phyloP scores from a whole-genome alignment of 2,329 filamentous ascomycete species.

The Leptographium flavum region DNA sequence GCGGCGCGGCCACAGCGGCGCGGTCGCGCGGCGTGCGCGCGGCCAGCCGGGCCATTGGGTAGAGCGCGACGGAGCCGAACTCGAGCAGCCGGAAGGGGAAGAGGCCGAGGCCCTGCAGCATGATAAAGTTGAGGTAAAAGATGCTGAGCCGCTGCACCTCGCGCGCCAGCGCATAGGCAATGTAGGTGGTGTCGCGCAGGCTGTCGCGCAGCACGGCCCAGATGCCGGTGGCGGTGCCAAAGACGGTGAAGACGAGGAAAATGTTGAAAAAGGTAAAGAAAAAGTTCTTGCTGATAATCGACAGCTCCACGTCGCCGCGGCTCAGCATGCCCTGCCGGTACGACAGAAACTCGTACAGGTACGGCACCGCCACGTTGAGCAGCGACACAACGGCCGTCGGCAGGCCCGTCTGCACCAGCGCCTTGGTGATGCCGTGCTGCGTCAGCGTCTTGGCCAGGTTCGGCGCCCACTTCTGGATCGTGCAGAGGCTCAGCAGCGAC shows the following conservation, averaged over 20 bases:
- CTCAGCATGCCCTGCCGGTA: conserved; percentile 92
- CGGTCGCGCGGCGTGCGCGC: conserved; percentile 85
- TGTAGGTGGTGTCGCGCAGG: conserved; percentile 62
- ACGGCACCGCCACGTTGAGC: conserved; percentile 80
- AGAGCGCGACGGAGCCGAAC: conserved; percentile 71
- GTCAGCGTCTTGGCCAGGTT: conserved; percentile 52
- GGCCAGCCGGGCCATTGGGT: conserved; percentile 63
- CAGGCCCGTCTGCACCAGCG: conserved; percentile 73
- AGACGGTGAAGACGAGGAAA: conserved; percentile 84
- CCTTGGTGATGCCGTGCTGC: conserved; percentile 53
- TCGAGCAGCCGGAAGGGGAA: conserved; percentile 87
- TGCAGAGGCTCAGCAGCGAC: conserved; percentile 65
- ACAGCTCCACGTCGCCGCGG: conserved; percentile 84
- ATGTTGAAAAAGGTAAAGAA: conserved; percentile 99
- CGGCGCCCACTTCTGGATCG: conserved; percentile 60
- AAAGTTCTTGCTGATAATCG: conserved; percentile 95
- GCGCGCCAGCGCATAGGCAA: conserved; percentile 60
- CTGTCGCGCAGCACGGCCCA: conserved; percentile 54
- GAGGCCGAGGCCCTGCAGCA: conserved; percentile 83
- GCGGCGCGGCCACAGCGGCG: conserved; percentile 64
- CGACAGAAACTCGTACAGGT: conserved; percentile 85
- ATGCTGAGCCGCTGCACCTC: conserved; percentile 61
- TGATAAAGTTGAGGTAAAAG: conserved; percentile 90
- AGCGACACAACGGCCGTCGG: conserved; percentile 77
- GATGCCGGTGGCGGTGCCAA: conserved; percentile 69